A percentile compares a stretch with the other conserved stretches of the same genome.
These are phyloP conservation scores for Zygoascus sp. DNA, from an alignment of 1,139 yeast species.

Conservation along the genomic window DNA sequence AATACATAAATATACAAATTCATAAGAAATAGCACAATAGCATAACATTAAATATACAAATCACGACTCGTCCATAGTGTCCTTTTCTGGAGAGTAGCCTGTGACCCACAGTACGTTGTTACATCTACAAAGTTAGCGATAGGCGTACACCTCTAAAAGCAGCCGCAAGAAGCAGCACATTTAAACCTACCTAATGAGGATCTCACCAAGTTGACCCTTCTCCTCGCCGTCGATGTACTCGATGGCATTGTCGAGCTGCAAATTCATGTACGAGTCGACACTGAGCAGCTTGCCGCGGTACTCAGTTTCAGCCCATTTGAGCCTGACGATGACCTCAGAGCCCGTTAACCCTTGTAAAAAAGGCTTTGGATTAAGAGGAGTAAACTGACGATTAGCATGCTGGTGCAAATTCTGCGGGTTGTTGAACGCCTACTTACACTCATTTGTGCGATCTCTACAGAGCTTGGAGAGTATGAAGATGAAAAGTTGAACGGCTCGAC, in stretches of 20 bases:
- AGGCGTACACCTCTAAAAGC: no score
- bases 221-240: constrained; percentile 54
- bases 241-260: constrained; percentile 67
- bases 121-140: constrained; percentile 30
- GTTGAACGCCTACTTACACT: constrained; percentile 1
- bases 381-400: constrained; percentile 45
- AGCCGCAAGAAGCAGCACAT: neutral
- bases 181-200: constrained; percentile 61
- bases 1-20: neutral
- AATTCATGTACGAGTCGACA: constrained; percentile 89
- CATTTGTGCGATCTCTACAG: neutral
- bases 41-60: constrained; percentile 5
- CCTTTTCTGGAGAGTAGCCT: constrained; percentile 15
- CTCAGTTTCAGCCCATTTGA: constrained; percentile 92
- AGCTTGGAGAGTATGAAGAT: neutral
- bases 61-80: constrained; percentile 1
- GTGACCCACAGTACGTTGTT: constrained; percentile 44
- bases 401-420: neutral
- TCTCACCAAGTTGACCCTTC: constrained; percentile 67
- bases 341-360: constrained; percentile 71
- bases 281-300: constrained; percentile 77
- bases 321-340: constrained; percentile 69
- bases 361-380: constrained; percentile 88
- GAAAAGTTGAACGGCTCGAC: constrained; percentile 1
- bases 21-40: neutral